Conservation (phyloP, 208 protist genomes). For the Leishmania guyanensis region DNA sequence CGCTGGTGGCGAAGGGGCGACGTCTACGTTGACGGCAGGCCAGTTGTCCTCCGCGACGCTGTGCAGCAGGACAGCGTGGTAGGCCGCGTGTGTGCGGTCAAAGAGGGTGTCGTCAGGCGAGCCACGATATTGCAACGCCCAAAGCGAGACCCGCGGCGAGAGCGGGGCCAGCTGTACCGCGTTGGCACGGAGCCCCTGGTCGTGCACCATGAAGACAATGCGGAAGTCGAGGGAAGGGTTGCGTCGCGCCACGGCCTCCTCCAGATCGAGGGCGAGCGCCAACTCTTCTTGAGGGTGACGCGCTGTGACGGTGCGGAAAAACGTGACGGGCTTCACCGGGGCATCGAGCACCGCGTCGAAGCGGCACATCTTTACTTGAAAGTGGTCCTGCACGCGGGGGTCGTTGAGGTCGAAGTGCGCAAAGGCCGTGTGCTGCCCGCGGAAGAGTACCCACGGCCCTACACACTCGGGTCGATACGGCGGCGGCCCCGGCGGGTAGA, state of each 20-base stretch:
- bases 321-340: conserved; percentile 45
- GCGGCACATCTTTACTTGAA: conserved; percentile 55
- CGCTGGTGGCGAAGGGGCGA: background rate
- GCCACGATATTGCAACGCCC: conserved; percentile 53
- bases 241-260: conserved; percentile 39
- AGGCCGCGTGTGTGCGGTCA: conserved; percentile 49
- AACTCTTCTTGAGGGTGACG: conserved; percentile 63
- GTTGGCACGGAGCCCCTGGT: conserved; percentile 48
- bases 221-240: conserved; percentile 57
- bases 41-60: conserved; percentile 53
- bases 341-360: conserved; percentile 49
- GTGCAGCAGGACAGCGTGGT: conserved; percentile 48
- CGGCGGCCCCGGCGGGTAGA: conserved; percentile 64
- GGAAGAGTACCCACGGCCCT: conserved; percentile 73
- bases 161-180: conserved; percentile 54
- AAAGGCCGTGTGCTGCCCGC: conserved; percentile 80
- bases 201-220: conserved; percentile 70
- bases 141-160: conserved; percentile 54
- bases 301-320: conserved; percentile 77
- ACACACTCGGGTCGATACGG: conserved; percentile 81
- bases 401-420: conserved; percentile 83
- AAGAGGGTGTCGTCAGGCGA: conserved; percentile 46
- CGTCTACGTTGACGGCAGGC: conserved; percentile 22
- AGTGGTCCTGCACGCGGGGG: conserved; percentile 47
- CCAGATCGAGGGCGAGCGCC: conserved; percentile 34